Evolutionary conservation across 148 eudicot species (phyloP).

Genomic region (Arctostaphylos glauca): DNA sequence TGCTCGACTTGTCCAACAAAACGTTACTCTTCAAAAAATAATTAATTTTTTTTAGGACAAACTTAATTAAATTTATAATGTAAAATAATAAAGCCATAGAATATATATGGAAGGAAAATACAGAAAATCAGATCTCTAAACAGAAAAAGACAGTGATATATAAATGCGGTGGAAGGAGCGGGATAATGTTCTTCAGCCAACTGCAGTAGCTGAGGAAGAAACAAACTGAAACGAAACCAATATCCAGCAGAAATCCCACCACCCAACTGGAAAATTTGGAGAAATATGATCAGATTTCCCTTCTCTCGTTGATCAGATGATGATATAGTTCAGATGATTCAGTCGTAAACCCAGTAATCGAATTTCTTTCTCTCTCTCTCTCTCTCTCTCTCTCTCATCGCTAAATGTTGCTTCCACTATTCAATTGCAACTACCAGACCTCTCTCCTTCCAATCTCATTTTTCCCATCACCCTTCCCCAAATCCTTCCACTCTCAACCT

Average conservation of each 20-base stretch:
- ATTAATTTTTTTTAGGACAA: no score
- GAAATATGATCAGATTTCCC: no score
- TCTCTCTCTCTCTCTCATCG: neutral
- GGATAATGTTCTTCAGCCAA: neutral
- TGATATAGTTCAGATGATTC: neutral
- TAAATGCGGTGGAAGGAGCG: neutral
- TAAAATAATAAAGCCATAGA: no score
- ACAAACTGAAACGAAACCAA: neutral
- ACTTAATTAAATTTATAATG: no score
- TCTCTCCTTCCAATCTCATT: slow-evolving; percentile 26
- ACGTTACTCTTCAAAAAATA: no score
- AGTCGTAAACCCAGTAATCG: neutral
- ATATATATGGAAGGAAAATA: no score
- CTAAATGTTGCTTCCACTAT: slow-evolving; percentile 26
- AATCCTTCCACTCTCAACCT: slow-evolving; percentile 15
- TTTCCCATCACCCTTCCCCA: slow-evolving; percentile 17
- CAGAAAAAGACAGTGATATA: no score
- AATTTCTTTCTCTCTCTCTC: neutral
- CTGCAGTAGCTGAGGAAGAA: neutral
- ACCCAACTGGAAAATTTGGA: neutral
- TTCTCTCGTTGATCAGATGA: no score
- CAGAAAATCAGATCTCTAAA: no score
- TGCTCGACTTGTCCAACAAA: no score
- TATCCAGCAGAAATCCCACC: neutral
- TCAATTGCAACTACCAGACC: slow-evolving; percentile 21